phyloP scores from a whole-genome alignment of 2,329 filamentous ascomycete species.

The Diaporthe citri region DNA sequence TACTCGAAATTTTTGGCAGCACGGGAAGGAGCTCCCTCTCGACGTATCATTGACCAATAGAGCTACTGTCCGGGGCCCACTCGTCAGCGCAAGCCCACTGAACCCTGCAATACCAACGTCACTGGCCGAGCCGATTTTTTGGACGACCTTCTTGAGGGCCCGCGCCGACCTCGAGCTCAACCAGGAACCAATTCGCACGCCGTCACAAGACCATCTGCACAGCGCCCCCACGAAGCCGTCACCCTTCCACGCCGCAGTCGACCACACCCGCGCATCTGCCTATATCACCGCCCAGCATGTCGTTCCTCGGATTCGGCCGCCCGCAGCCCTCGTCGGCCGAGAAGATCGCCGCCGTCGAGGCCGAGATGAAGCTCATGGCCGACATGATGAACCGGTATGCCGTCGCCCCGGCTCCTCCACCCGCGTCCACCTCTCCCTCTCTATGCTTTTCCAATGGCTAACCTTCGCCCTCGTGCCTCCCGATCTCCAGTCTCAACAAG shows the following conservation, averaged over 20 bases:
- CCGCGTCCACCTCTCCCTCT: neutral
- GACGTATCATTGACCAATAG: constrained; percentile 32
- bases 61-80: neutral
- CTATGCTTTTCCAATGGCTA: neutral
- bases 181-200: constrained; percentile 3
- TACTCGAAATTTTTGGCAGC: constrained; percentile 32
- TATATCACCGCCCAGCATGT: constrained; percentile 46
- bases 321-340: constrained; percentile 94
- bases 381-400: constrained; percentile 97
- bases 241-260: neutral
- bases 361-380: constrained; percentile 96
- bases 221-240: neutral
- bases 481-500: constrained; percentile 77
- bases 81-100: neutral
- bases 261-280: constrained; percentile 1
- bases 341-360: constrained; percentile 96
- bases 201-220: constrained; percentile 11
- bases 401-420: constrained; percentile 6
- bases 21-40: neutral
- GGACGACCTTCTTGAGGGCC: neutral
- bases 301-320: constrained; percentile 51
- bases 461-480: neutral
- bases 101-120: constrained; percentile 38
- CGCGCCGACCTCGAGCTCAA: constrained; percentile 29
- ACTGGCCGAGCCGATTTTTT: constrained; percentile 40